Evolutionary conservation across 352 stramenopile species (phyloP).

Genomic region (Pythium folliculosum): DNA sequence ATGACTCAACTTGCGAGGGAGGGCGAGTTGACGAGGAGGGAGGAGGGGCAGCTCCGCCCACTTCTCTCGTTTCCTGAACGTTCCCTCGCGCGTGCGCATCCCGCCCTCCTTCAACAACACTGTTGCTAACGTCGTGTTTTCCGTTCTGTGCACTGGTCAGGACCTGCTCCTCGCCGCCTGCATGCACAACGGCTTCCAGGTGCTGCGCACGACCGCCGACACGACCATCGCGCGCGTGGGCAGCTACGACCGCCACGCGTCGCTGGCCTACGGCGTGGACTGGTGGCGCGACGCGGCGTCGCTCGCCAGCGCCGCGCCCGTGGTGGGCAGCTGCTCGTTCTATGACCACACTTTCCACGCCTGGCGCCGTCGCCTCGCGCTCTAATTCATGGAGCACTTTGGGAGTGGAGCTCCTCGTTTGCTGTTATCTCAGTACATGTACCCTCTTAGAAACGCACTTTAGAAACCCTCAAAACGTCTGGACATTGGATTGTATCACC

Average conservation of each 20-base stretch:
- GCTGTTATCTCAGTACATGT: conserved; percentile 18
- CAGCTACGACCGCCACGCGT: conserved; percentile 65
- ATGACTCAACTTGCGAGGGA: conserved; percentile 13
- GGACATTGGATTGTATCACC: not conserved
- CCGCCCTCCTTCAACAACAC: not conserved
- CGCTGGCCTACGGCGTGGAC: conserved; percentile 85
- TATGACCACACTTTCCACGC: conserved; percentile 81
- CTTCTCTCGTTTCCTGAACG: not conserved
- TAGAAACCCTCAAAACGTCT: not conserved
- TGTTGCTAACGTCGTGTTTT: not conserved
- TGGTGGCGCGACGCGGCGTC: conserved; percentile 63
- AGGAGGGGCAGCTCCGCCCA: not conserved
- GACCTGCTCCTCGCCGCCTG: conserved; percentile 74
- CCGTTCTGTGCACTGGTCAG: conserved; percentile 28
- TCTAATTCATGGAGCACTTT: not conserved
- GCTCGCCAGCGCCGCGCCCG: conserved; percentile 38
- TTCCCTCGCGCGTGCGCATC: conserved; percentile 1
- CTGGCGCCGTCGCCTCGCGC: conserved; percentile 38
- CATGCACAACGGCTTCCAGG: conserved; percentile 89
- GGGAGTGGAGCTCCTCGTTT: not conserved
- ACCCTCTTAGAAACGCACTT: conserved; percentile 4
- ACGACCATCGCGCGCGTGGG: conserved; percentile 26
- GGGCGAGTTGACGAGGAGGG: no score
- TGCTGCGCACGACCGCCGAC: conserved; percentile 37
- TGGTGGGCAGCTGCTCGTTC: conserved; percentile 79